Conservation (phyloP, 1,139 yeast genomes). For the Blastobotrys niveus region DNA sequence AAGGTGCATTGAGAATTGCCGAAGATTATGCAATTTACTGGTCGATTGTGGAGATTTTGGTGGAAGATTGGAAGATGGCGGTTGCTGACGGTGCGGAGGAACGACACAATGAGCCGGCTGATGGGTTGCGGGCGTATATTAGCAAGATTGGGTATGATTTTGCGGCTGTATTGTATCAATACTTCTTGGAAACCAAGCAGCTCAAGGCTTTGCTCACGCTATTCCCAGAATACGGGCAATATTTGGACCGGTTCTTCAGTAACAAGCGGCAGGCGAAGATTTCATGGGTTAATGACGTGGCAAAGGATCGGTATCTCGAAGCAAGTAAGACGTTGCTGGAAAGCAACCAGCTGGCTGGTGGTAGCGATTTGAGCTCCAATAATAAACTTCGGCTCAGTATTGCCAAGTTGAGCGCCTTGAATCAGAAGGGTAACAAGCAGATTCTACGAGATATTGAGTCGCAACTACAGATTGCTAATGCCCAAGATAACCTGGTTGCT, state of each 20-base stretch:
- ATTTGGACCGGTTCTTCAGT: conserved; percentile 49
- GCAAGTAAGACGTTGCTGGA: conserved; percentile 48
- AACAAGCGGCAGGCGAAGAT: conserved; percentile 49
- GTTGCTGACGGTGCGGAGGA: conserved; percentile 31
- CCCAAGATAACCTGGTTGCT: conserved; percentile 18
- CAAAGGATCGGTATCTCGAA: conserved; percentile 44
- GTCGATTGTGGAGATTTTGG: conserved; percentile 60
- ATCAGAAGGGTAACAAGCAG: background rate
- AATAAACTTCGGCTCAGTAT: conserved; percentile 59
- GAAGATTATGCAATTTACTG: conserved; percentile 63
- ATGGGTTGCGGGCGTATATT: conserved; percentile 47
- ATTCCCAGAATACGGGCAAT: conserved; percentile 50
- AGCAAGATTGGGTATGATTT: conserved; percentile 61
- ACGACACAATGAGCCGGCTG: conserved; percentile 25
- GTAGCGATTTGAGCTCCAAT: conserved; percentile 43
- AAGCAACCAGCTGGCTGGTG: conserved; percentile 41
- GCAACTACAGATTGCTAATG: conserved; percentile 17
- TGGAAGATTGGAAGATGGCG: conserved; percentile 42
- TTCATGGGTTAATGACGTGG: conserved; percentile 69
- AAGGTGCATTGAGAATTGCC: conserved; percentile 57
- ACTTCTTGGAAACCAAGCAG: conserved; percentile 51
- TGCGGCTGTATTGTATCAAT: conserved; percentile 59
- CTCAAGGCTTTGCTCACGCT: conserved; percentile 51
- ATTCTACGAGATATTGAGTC: conserved; percentile 14
- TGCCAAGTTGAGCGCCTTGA: conserved; percentile 51